These are phyloP conservation scores for Penicillium janthinellum DNA, from an alignment of 2,329 filamentous ascomycete species.

Conservation along the genomic window DNA sequence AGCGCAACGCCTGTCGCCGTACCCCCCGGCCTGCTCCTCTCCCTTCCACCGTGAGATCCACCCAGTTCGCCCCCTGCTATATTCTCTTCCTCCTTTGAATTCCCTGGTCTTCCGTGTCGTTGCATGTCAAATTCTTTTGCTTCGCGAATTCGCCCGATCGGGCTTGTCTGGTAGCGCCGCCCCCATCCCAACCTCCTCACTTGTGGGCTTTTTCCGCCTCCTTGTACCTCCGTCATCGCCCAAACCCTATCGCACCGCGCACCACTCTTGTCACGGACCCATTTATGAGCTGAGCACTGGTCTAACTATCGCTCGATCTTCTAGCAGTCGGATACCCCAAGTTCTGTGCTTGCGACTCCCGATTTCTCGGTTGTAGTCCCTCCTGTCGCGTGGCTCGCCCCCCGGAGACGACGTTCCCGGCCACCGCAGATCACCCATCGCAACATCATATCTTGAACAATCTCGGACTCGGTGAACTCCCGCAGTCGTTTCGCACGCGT, in stretches of 20 bases:
- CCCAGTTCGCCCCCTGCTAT: constrained; percentile 18
- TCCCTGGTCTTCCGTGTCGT: constrained; percentile 17
- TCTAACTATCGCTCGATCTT: constrained; percentile 15
- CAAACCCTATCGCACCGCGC: constrained; percentile 21
- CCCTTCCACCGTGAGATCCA: constrained; percentile 34
- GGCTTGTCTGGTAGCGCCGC: constrained; percentile 22
- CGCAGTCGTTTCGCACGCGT: constrained; percentile 12
- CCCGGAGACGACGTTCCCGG: constrained; percentile 13
- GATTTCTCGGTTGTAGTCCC: constrained; percentile 16
- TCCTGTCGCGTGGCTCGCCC: constrained; percentile 24
- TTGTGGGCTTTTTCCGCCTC: constrained; percentile 29
- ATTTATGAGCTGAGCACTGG: constrained; percentile 9
- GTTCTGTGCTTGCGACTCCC: constrained; percentile 18
- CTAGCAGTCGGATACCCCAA: constrained; percentile 5
- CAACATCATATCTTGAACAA: constrained; percentile 8
- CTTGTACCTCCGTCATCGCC: constrained; percentile 28
- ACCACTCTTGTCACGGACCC: constrained; percentile 8
- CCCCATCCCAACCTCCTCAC: constrained; percentile 22
- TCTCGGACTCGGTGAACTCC: constrained; percentile 2
- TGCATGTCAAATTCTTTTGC: constrained; percentile 19
- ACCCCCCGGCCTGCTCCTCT: constrained; percentile 25
- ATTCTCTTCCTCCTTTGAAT: constrained; percentile 9
- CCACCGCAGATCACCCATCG: constrained; percentile 16
- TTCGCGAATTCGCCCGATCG: constrained; percentile 25
- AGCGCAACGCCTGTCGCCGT: constrained; percentile 24